Evolutionary conservation across 352 stramenopile genomes (phyloP), one percentile per base, ranked within the genome.

Genomic region (Phytophthora nicotianae): DNA sequence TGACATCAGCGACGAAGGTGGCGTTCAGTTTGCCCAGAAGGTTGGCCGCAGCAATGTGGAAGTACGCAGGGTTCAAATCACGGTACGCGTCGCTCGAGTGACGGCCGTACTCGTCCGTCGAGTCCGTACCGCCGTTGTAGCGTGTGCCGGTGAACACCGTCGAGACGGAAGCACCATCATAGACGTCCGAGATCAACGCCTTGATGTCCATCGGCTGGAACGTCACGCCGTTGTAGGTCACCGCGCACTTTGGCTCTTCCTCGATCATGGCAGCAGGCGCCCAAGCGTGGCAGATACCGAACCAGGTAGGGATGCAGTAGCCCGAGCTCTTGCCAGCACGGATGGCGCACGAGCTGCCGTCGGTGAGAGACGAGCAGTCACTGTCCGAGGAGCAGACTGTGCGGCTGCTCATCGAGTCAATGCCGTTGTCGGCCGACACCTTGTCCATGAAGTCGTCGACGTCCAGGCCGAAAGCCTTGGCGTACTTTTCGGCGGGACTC

Each of bases 401-500:
- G 56, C 46, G 65, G 21, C 26, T 59, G 24, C 51, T 72, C 62
- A 66, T 52, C 2, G 73, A 69, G 37, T 77, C 59, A n/a, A 86
- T 41, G 9, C 77, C 77, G 9, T 61, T 77, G n/a, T 55, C 46
- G 2, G 42, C 38, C 4, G 77, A 86, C 2, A 83, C 62, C 4
- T 38, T 62, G 52, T 81, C 61, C 57, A 69, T 82, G 56, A 86
- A 73, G 0, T 56, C 61, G 13, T 51, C 65, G 4, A 77, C 65
- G 46, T 88, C 49, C 4, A 75, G 50, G 1, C 54, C 64, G 37
- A 85, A 88, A 4, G 76, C 78, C 1, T 26, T 69, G 10, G 78
- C 78, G 48, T 88, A 88, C 53, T 86, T 86, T 27, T 66, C 66
- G 3, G 75, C 59, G 2, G 78, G 33, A 21, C 72, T 78, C 0